A percentile compares a stretch with the other conserved stretches of the same genome.
Evolutionary conservation across 768 basidiomycete species (phyloP).

Genomic region (Macrocybe gigantea): DNA sequence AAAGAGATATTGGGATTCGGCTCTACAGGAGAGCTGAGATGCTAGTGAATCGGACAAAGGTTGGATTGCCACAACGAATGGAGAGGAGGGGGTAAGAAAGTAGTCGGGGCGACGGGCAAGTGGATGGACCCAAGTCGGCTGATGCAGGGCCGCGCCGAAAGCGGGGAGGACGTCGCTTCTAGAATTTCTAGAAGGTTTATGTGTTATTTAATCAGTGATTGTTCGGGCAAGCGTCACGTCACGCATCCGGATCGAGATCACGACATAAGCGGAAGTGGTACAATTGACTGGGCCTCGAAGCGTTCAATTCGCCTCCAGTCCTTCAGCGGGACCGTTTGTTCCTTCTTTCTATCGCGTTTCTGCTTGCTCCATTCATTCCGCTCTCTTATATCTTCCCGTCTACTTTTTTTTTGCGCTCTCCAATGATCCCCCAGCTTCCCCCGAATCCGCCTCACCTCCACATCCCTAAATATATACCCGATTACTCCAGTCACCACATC

Average conservation of each 20-base stretch:
- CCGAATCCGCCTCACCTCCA: constrained; percentile 15
- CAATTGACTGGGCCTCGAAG: constrained; percentile 8
- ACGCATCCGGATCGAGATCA: constrained; percentile 23
- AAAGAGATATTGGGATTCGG: neutral
- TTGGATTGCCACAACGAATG: neutral
- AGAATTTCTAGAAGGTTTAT: constrained; percentile 23
- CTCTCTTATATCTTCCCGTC: constrained; percentile 4
- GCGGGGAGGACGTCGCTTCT: constrained; percentile 15
- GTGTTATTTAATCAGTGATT: constrained; percentile 21
- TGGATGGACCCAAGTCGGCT: constrained; percentile 10
- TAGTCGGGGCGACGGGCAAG: no score
- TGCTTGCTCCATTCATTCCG: neutral
- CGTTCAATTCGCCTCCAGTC: constrained; percentile 8
- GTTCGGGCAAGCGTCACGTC: constrained; percentile 28
- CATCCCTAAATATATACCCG: constrained; percentile 18
- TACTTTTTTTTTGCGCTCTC: constrained; percentile 12
- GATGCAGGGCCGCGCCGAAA: constrained; percentile 12
- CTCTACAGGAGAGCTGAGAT: neutral
- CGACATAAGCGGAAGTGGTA: constrained; percentile 16
- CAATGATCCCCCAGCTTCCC: constrained; percentile 19
- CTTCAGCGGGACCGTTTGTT: constrained; percentile 16
- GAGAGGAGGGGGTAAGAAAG: no score
- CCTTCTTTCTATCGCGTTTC: constrained; percentile 7
- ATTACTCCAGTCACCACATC: constrained; percentile 9
- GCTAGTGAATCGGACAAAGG: neutral